Conservation (phyloP, 495 filamentous ascomycete species). For the Xylaria cubensis region DNA sequence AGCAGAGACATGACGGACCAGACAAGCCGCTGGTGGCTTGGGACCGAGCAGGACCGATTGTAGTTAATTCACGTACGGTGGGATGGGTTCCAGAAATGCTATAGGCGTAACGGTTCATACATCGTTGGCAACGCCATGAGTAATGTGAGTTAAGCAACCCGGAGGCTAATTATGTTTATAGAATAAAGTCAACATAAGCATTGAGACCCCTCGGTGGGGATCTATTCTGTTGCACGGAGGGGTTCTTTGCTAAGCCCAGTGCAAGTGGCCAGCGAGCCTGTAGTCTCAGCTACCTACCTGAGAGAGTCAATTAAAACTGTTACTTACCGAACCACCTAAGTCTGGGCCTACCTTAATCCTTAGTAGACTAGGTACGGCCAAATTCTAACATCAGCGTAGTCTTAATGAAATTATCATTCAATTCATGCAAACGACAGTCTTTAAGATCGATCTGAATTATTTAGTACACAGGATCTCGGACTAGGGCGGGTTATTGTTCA, state of each 20-base stretch:
- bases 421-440: neutral
- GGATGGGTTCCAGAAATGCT: neutral
- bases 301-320: too few species aligned
- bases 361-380: too few species aligned
- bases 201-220: conserved; percentile 4
- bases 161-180: neutral
- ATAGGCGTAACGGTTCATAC: neutral
- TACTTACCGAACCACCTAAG: neutral
- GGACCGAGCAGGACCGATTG: neutral
- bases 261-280: neutral
- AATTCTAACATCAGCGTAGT: neutral
- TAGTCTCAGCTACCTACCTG: neutral
- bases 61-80: neutral
- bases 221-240: neutral
- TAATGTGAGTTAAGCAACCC: neutral
- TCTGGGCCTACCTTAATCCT: neutral
- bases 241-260: neutral
- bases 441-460: neutral
- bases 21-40: neutral
- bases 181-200: neutral
- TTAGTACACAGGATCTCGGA: neutral
- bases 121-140: neutral
- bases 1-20: conserved; percentile 70
- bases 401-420: neutral
- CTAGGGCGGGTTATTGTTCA: neutral